A percentile compares a stretch with the other conserved stretches of the same genome.
phyloP scores from a whole-genome alignment of 306 rosid species.

The Urtica urens region DNA sequence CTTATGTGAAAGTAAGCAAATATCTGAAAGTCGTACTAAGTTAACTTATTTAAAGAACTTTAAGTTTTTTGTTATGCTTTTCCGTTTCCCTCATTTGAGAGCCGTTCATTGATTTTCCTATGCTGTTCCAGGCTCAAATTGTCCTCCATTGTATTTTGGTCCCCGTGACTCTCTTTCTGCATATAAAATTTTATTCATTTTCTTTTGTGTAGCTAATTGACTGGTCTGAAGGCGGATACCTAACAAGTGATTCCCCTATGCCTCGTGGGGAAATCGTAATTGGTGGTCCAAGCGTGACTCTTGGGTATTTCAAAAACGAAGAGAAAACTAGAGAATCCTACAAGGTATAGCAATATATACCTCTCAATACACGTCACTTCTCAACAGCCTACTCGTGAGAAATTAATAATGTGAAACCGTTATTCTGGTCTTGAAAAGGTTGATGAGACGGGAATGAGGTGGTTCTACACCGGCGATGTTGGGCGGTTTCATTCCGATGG shows the following conservation, averaged over 20 bases:
- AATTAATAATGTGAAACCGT: not conserved
- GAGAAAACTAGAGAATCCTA: conserved; percentile 78
- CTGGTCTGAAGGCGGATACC: conserved; percentile 95
- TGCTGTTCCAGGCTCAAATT: not conserved
- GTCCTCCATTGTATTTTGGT: not conserved
- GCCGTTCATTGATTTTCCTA: not conserved
- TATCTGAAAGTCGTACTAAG: not conserved
- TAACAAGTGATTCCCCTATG: conserved; percentile 49
- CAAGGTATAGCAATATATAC: no score
- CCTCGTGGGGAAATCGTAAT: conserved; percentile 93
- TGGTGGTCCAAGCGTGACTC: conserved; percentile 90
- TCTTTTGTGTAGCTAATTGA: conserved; percentile 55
- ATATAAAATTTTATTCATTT: not conserved
- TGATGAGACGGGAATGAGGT: conserved; percentile 78
- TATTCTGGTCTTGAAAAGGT: conserved; percentile 34
- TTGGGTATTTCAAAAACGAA: conserved; percentile 91
- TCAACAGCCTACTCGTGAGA: not conserved
- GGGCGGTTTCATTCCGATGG: conserved; percentile 85
- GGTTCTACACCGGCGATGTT: conserved; percentile 93
- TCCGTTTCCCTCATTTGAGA: not conserved
- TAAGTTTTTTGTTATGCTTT: not conserved
- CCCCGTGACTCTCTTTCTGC: not conserved
- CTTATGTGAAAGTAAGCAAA: conserved; percentile 62
- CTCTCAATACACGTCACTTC: no score
- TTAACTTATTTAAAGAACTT: not conserved